These are phyloP conservation scores for Byssochlamys sp. DNA, from an alignment of 2,329 filamentous ascomycete species.

Conservation along the genomic window DNA sequence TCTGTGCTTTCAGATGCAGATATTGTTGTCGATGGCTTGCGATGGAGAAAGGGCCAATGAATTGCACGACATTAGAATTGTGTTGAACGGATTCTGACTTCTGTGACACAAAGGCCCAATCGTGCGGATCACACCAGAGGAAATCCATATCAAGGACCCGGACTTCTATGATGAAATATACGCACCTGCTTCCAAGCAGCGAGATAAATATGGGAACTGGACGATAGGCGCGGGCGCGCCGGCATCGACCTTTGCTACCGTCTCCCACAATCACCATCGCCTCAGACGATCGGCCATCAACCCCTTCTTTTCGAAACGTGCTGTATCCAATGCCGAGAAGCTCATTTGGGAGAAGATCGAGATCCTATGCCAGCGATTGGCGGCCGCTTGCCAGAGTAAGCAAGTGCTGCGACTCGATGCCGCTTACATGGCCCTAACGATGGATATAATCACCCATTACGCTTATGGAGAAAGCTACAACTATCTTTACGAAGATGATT, in stretches of 20 bases:
- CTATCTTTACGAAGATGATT: slow-evolving; percentile 21
- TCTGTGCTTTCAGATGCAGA: not conserved
- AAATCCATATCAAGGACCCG: slow-evolving; percentile 26
- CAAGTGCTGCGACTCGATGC: slow-evolving; percentile 15
- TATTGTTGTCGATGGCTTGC: not conserved
- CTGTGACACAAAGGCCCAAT: slow-evolving; percentile 18
- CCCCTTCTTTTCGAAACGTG: slow-evolving; percentile 22
- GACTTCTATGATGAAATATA: slow-evolving; percentile 28
- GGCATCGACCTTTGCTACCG: slow-evolving; percentile 10
- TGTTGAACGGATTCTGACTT: not conserved
- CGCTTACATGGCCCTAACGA: slow-evolving; percentile 21
- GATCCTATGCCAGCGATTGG: slow-evolving; percentile 18
- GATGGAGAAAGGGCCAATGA: not conserved
- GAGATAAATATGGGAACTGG: slow-evolving; percentile 17
- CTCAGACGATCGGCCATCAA: slow-evolving; percentile 14
- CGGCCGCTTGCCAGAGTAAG: slow-evolving; percentile 7
- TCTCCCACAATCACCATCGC: slow-evolving; percentile 14
- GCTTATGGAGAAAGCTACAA: slow-evolving; percentile 27
- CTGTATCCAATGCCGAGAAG: slow-evolving; percentile 27
- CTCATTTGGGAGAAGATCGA: slow-evolving; percentile 28
- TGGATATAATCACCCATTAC: slow-evolving; percentile 33
- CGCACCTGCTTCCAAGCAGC: slow-evolving; percentile 12
- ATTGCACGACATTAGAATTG: not conserved
- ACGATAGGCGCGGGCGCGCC: slow-evolving; percentile 8
- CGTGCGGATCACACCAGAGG: slow-evolving; percentile 24